Base-by-base conservation (phyloP, 768 basidiomycete genomes). In the Mycena belliarum region DNA sequence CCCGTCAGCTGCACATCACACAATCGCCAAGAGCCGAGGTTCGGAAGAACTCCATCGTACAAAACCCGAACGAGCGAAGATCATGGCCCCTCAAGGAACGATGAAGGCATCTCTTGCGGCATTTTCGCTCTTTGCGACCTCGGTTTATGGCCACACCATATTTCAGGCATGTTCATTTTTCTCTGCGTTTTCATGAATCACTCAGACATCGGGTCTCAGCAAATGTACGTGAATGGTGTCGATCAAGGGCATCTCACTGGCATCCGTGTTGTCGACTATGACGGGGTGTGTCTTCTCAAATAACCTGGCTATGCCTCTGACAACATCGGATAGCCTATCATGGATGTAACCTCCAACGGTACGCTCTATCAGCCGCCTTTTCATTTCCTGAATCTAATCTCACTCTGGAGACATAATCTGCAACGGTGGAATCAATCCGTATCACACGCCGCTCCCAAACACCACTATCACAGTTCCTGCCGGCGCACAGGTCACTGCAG, bases 351-450 rank as follows among this genome's bases (percentile, higher is more conserved):
- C 8, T 82, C 80, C 0, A 82, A 82, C 68, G 79, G 56, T 57
- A 47, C 28, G 54, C 52, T 16, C n/a, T 41, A 41, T 41, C 18
- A 41, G 14, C 10, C 21, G 3, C 37, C 20, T 10, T 8, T 21
- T 23, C 16, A 37, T 25, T 20, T 29, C 15, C 16, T 28, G 1
- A 10, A 40, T n/a, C 6, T 21, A 20, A 49, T 4, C 6, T 14
- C 29, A 46, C 29, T 16, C 29, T 14, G 29, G 35, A 61, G 61
- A 79, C 63, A 51, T 78, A 40, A 84, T 84, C 55, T 85, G 84
- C 75, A 85, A 85, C 49, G 82, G 83, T 23, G 82, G 82, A 14
- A 81, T 81, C 62, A 84, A 83, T 65, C 82, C 80, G 4, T 82
- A 81, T 66, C 75, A 76, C 48, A 70, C 73, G 55, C 81, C 80